These are phyloP conservation scores for Eragrostis tef DNA, from an alignment of 202 grass and related monocot genomes.

Conservation along the genomic window DNA sequence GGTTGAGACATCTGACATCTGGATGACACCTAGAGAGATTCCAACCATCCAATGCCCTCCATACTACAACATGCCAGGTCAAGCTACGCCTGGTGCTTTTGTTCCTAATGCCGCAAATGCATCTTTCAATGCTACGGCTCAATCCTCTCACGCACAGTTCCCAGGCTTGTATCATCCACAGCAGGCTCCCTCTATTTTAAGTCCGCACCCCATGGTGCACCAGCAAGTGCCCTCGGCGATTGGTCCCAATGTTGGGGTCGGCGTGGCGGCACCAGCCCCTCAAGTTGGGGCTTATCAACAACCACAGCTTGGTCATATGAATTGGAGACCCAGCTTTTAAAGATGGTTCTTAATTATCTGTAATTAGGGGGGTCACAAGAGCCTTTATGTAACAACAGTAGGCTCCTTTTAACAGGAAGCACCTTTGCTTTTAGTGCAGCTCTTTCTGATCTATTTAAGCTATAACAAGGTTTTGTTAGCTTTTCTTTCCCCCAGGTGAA, in stretches of 20 bases:
- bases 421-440: conserved; percentile 63
- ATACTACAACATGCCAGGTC: conserved; percentile 81
- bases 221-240: conserved; percentile 70
- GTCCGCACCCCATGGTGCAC: conserved; percentile 83
- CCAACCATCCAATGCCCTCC: conserved; percentile 67
- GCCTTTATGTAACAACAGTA: conserved; percentile 63
- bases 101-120: conserved; percentile 74
- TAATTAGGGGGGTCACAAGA: conserved; percentile 72
- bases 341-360: conserved; percentile 64
- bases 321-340: conserved; percentile 89
- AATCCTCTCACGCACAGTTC: conserved; percentile 79
- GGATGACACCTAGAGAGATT: conserved; percentile 76
- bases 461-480: conserved; percentile 64
- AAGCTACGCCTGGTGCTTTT: conserved; percentile 71
- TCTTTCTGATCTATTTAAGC: conserved; percentile 69
- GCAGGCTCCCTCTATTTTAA: conserved; percentile 77
- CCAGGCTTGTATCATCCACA: conserved; percentile 72
- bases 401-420: conserved; percentile 60
- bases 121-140: conserved; percentile 75
- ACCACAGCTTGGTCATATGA: conserved; percentile 73
- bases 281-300: conserved; percentile 84
- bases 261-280: conserved; percentile 62
- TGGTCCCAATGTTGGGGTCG: conserved; percentile 73
- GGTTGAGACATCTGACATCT: conserved; percentile 90
- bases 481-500: conserved; percentile 52